phyloP scores from a whole-genome alignment of 2,329 filamentous ascomycete genomes.

The Trichophyton verrucosum region DNA sequence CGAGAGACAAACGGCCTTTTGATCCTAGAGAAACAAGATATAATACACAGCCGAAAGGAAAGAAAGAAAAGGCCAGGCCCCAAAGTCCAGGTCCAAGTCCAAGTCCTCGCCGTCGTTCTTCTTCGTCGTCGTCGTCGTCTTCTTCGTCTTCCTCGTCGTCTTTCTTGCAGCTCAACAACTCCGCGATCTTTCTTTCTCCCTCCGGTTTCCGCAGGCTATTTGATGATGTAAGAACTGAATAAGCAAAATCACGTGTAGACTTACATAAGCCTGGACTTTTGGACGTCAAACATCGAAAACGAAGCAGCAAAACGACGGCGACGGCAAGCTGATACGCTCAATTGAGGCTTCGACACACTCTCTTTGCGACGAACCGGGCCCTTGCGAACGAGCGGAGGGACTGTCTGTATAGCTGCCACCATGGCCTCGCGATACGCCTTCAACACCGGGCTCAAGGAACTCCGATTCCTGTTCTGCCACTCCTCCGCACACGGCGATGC shows the following conservation, averaged over 20 bases:
- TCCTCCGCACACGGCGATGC: conserved; percentile 81
- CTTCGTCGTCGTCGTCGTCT: no score
- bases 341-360: conserved; percentile 8
- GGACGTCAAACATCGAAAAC: not conserved
- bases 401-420: conserved; percentile 19
- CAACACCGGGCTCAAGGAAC: conserved; percentile 75
- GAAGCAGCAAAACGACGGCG: not conserved
- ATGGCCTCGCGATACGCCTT: conserved; percentile 96
- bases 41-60: not conserved
- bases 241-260: not conserved
- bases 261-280: not conserved
- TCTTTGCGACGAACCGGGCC: not conserved
- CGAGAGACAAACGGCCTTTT: not conserved
- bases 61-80: not conserved
- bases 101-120: no score
- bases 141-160: no score
- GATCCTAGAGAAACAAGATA: not conserved
- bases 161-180: not conserved
- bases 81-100: no score
- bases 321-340: conserved; percentile 5
- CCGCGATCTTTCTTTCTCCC: not conserved
- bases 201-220: conserved; percentile 3
- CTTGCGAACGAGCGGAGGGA: conserved; percentile 5
- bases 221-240: not conserved
- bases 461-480: conserved; percentile 96